These are phyloP conservation scores for Microbotryum lychnidis-dioicae DNA, from an alignment of 1,284 basidiomycete genomes.

Conservation along the genomic window DNA sequence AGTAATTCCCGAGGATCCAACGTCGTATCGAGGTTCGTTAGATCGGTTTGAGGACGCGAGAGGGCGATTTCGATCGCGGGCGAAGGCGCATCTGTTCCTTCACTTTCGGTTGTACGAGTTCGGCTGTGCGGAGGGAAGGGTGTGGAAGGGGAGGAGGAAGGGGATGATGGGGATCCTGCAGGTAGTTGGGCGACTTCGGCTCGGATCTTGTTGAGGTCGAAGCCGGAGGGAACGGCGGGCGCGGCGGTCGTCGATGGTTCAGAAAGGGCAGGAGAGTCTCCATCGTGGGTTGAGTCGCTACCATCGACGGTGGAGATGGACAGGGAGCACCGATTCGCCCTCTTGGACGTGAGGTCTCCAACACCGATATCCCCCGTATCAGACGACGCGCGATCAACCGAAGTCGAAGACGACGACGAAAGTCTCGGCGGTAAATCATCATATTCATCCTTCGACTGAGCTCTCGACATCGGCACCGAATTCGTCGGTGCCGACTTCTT, in stretches of 20 bases:
- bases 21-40: slow-evolving; percentile 19
- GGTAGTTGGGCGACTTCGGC: slow-evolving; percentile 23
- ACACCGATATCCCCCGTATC: too few relatives aligned
- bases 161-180: slow-evolving; percentile 4
- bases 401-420: slow-evolving; percentile 1
- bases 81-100: background rate
- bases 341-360: too few relatives aligned
- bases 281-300: slow-evolving; percentile 1
- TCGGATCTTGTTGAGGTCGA: slow-evolving; percentile 24
- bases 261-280: background rate
- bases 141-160: background rate
- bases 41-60: slow-evolving; percentile 12
- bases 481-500: slow-evolving; percentile 21
- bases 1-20: slow-evolving; percentile 27
- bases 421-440: slow-evolving; percentile 33
- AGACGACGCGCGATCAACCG: background rate
- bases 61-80: background rate
- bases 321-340: too few relatives aligned
- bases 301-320: background rate
- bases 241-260: background rate
- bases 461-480: slow-evolving; percentile 18
- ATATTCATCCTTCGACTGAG: slow-evolving; percentile 24
- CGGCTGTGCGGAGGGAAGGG: background rate
- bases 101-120: background rate
- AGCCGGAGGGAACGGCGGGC: background rate